A percentile compares a stretch with the other conserved stretches of the same genome.
These are phyloP conservation scores for Neurospora sp. DNA, from an alignment of 495 filamentous ascomycete genomes.

Conservation along the genomic window DNA sequence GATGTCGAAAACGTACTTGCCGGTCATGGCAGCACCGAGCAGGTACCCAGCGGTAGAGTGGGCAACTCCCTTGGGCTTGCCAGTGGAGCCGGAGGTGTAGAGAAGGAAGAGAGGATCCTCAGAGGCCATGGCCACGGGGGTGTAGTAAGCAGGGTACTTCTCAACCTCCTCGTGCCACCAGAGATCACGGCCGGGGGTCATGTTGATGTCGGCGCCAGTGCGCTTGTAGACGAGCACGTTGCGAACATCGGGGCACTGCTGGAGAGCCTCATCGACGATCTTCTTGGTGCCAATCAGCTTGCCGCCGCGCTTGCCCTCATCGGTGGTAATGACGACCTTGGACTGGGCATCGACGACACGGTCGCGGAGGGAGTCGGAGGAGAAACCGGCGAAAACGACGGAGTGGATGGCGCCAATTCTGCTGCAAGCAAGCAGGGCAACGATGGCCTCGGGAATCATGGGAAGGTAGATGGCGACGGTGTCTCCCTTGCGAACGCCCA, in stretches of 20 bases:
- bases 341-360: constrained; percentile 85
- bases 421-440: constrained; percentile 82
- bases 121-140: constrained; percentile 77
- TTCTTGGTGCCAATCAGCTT: constrained; percentile 98
- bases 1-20: constrained; percentile 98
- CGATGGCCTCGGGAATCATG: constrained; percentile 94
- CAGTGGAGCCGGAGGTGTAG: constrained; percentile 95
- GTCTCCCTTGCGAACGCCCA: constrained; percentile 96
- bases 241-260: constrained; percentile 86
- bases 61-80: constrained; percentile 98
- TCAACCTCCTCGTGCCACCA: constrained; percentile 99
- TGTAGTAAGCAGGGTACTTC: constrained; percentile 85
- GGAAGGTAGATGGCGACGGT: constrained; percentile 95
- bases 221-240: constrained; percentile 89
- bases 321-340: constrained; percentile 89
- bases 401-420: constrained; percentile 97
- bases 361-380: constrained; percentile 90
- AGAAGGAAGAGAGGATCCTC: constrained; percentile 97
- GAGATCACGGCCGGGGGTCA: constrained; percentile 76
- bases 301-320: constrained; percentile 95
- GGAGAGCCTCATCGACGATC: constrained; percentile 96
- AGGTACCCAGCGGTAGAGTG: constrained; percentile 95
- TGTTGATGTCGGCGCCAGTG: constrained; percentile 86
- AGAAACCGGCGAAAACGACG: constrained; percentile 98
- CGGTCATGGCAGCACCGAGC: constrained; percentile 82